These are phyloP conservation scores for Punctularia strigosozonata DNA, from an alignment of 768 basidiomycete genomes.

Conservation along the genomic window DNA sequence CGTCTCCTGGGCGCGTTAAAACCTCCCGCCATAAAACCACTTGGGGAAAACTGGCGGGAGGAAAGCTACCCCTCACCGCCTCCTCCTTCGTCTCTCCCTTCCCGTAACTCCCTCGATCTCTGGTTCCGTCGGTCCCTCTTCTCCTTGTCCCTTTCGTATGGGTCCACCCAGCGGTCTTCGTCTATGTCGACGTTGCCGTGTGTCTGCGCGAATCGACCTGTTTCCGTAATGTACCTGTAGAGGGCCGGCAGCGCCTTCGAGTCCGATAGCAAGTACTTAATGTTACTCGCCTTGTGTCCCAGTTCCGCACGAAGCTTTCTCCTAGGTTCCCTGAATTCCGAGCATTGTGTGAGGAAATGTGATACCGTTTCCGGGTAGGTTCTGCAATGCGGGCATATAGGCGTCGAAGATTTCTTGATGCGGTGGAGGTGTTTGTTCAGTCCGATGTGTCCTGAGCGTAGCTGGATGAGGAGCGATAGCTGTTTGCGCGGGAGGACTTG, in stretches of 20 bases:
- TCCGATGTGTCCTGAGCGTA: conserved; percentile 9
- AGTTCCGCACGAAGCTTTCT: not conserved
- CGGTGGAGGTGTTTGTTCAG: conserved; percentile 12
- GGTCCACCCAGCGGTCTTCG: too few relatives aligned
- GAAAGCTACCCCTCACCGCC: too few relatives aligned
- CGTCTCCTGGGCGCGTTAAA: too few relatives aligned
- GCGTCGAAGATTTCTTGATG: conserved; percentile 8
- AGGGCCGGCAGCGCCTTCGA: not conserved
- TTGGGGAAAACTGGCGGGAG: too few relatives aligned
- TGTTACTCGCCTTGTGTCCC: not conserved
- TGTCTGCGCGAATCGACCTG: not conserved
- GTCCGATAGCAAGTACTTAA: not conserved
- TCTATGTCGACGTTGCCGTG: not conserved
- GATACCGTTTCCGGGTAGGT: conserved; percentile 5
- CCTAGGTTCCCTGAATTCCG: not conserved
- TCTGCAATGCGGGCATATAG: conserved; percentile 9
- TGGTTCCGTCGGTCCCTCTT: too few relatives aligned
- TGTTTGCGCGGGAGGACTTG: conserved; percentile 3
- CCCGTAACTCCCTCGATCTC: too few relatives aligned
- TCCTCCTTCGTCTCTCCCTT: too few relatives aligned
- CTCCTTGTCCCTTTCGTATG: too few relatives aligned
- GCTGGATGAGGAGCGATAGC: conserved; percentile 9
- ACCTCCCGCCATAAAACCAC: too few relatives aligned
- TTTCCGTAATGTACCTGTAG: not conserved
- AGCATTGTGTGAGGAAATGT: conserved; percentile 9